These are phyloP conservation scores for Dactylellina leptospora DNA, from an alignment of 2,329 filamentous ascomycete genomes.

Conservation along the genomic window DNA sequence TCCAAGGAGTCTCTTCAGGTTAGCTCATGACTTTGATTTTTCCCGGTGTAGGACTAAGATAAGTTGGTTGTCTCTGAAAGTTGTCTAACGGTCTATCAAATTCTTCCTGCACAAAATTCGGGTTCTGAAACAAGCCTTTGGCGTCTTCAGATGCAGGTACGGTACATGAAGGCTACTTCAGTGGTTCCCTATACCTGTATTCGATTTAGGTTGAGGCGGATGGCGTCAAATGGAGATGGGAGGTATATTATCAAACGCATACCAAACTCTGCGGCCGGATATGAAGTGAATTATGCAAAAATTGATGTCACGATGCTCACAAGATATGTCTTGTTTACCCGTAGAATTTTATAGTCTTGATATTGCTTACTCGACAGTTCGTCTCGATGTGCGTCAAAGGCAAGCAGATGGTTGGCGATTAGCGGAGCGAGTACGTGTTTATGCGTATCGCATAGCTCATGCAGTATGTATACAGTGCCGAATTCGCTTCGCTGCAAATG, in stretches of 20 bases:
- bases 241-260: too few species aligned
- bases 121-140: conserved; percentile 47
- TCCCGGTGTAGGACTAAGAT: not conserved
- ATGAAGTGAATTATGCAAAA: too few species aligned
- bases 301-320: too few species aligned
- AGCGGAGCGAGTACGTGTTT: conserved; percentile 27
- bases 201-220: not conserved
- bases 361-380: not conserved
- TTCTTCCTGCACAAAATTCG: conserved; percentile 14
- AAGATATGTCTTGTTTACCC: not conserved
- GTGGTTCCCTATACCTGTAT: not conserved
- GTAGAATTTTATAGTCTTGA: conserved; percentile 10
- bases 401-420: conserved; percentile 13
- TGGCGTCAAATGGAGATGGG: too few species aligned
- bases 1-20: too few species aligned
- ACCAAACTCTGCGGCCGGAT: too few species aligned
- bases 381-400: conserved; percentile 1
- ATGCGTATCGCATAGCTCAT: conserved; percentile 30
- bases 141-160: conserved; percentile 47
- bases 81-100: not conserved
- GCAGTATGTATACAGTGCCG: conserved; percentile 44
- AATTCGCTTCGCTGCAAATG: conserved; percentile 40
- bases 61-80: not conserved
- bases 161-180: conserved; percentile 3
- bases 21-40: too few species aligned